These are phyloP conservation scores for Ogataea pini DNA, from an alignment of 805 yeast species.

Conservation along the genomic window DNA sequence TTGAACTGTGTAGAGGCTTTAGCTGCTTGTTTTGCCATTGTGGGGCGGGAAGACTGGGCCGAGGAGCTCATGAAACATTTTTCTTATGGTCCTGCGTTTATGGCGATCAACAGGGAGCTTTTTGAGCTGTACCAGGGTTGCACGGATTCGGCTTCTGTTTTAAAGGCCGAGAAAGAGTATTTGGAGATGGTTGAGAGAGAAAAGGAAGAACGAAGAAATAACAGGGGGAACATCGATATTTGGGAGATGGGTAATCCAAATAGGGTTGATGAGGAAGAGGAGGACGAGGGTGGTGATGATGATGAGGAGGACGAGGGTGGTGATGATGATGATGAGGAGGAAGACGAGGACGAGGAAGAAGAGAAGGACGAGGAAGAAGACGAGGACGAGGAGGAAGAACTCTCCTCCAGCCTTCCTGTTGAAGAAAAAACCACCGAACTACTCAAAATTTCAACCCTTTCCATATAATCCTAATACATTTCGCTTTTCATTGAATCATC, in stretches of 20 bases:
- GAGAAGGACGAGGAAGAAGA: constrained; percentile 31
- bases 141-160: constrained; percentile 75
- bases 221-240: constrained; percentile 55
- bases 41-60: constrained; percentile 92
- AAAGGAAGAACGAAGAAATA: constrained; percentile 57
- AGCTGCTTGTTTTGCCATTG: constrained; percentile 95
- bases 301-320: constrained; percentile 33
- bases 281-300: constrained; percentile 23
- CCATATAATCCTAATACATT: background rate
- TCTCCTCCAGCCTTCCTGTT: too few relatives aligned
- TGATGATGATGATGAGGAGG: constrained; percentile 21
- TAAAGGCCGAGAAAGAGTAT: constrained; percentile 74
- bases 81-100: constrained; percentile 90
- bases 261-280: constrained; percentile 37
- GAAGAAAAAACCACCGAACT: constrained; percentile 10
- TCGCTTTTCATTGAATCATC: background rate
- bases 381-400: constrained; percentile 8
- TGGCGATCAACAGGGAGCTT: constrained; percentile 79
- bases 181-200: constrained; percentile 67
- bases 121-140: constrained; percentile 74
- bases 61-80: constrained; percentile 70
- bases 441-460: background rate
- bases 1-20: constrained; percentile 95
- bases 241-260: constrained; percentile 84
- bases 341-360: constrained; percentile 9